Evolutionary conservation across 1,139 yeast genomes (phyloP).

Genomic region (Wickerhamiella infanticola): DNA sequence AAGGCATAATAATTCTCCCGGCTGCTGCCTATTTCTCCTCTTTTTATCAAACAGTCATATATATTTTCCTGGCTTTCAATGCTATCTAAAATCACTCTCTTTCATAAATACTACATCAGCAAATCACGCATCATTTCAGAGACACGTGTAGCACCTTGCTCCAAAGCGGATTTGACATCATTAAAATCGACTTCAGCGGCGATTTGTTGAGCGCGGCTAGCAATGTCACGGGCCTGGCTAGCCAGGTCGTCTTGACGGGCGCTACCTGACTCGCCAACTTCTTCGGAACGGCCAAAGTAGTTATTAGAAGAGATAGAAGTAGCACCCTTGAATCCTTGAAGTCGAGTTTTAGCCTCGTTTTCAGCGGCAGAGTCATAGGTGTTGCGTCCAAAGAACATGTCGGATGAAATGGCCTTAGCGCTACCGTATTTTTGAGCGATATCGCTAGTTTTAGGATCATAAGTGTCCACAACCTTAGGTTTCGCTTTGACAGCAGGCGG

Average conservation of each 20-base stretch:
- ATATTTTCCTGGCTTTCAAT: too few relatives aligned
- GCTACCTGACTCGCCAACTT: conserved; percentile 25
- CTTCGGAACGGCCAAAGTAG: conserved; percentile 80
- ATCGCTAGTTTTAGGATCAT: conserved; percentile 20
- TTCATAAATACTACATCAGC: neutral
- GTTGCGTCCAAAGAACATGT: conserved; percentile 84
- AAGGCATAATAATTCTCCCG: neutral
- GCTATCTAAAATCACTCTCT: neutral
- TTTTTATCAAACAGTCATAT: too few relatives aligned
- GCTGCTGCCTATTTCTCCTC: too few relatives aligned
- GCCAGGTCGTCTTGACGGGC: conserved; percentile 21
- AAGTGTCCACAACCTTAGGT: conserved; percentile 25
- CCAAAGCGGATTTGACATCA: conserved; percentile 81
- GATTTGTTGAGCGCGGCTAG: conserved; percentile 50
- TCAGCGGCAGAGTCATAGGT: conserved; percentile 64
- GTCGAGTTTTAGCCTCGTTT: conserved; percentile 61
- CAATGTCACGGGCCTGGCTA: conserved; percentile 48
- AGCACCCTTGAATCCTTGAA: conserved; percentile 73
- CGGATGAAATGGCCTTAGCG: conserved; percentile 92
- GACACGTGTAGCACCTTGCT: conserved; percentile 80
- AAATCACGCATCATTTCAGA: conserved; percentile 52
- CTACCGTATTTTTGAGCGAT: conserved; percentile 53
- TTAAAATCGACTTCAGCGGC: conserved; percentile 73
- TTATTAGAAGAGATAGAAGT: conserved; percentile 81
- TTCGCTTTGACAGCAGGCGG: conserved; percentile 11